A percentile compares a stretch with the other conserved stretches of the same genome.
These are phyloP conservation scores for Cenchrus purpureus DNA, from an alignment of 176 grass and related monocot species.

Conservation along the genomic window DNA sequence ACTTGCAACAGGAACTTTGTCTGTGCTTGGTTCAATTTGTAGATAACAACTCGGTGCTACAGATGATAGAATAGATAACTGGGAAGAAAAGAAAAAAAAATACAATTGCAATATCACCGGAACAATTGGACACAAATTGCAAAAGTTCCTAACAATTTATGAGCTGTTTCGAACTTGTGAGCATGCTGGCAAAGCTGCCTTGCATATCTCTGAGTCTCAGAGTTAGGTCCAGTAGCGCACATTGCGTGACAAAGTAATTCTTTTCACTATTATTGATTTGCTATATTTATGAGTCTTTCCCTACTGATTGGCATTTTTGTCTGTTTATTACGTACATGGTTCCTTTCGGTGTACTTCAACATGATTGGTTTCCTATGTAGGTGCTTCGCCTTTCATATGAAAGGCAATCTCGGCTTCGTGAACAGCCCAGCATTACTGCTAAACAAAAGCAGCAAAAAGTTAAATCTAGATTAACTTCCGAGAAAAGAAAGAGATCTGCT, in stretches of 20 bases:
- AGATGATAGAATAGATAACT: not conserved
- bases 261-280: conserved; percentile 30
- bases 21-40: not conserved
- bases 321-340: not conserved
- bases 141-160: not conserved
- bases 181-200: not conserved
- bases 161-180: not conserved
- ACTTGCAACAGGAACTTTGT: not conserved
- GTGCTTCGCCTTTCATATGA: conserved; percentile 77
- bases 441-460: conserved; percentile 43
- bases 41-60: not conserved
- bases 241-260: not conserved
- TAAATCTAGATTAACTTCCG: conserved; percentile 44
- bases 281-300: conserved; percentile 18
- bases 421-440: conserved; percentile 37
- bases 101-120: not conserved
- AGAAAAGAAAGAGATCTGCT: conserved; percentile 68
- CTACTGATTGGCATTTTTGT: not conserved
- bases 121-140: not conserved
- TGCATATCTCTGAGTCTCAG: not conserved
- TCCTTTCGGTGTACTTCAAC: conserved; percentile 28
- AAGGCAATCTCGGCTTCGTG: conserved; percentile 45
- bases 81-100: conserved; percentile 1
- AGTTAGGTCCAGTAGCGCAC: not conserved
- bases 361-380: conserved; percentile 50